A percentile compares a stretch with the other conserved stretches of the same genome.
phyloP scores from a whole-genome alignment of 768 basidiomycete genomes.

The Cubamyces sp. region DNA sequence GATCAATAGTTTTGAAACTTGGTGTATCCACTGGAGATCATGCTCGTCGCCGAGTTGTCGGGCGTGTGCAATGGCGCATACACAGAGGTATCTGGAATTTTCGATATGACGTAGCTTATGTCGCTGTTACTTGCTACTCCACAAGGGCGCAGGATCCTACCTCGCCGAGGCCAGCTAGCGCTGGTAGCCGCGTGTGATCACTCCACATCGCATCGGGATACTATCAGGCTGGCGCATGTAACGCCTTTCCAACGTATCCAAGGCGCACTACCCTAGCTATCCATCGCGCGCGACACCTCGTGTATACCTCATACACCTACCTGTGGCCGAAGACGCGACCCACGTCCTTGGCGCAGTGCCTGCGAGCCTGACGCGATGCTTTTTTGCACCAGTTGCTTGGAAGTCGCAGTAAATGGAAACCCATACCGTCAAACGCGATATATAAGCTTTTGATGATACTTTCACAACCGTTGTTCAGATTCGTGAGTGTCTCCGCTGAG shows the following conservation, averaged over 20 bases:
- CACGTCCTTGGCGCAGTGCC: not conserved
- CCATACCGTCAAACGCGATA: too few relatives aligned
- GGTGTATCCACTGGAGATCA: too few relatives aligned
- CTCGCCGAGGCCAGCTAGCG: not conserved
- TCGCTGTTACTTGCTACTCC: not conserved
- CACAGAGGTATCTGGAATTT: not conserved
- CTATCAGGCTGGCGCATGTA: not conserved
- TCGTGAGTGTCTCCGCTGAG: too few relatives aligned
- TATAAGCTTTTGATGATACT: too few relatives aligned
- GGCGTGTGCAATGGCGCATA: not conserved
- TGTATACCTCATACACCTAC: not conserved
- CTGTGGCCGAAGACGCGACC: not conserved
- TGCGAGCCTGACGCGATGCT: too few relatives aligned
- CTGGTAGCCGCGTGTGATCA: not conserved
- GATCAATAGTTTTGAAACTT: not conserved
- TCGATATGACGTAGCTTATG: not conserved
- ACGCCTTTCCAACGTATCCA: not conserved
- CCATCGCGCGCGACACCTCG: not conserved
- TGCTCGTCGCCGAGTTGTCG: not conserved
- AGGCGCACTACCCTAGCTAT: not conserved
- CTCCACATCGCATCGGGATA: not conserved
- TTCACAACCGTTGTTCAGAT: too few relatives aligned
- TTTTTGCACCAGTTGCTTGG: too few relatives aligned
- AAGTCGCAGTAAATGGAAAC: too few relatives aligned
- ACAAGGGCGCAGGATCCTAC: not conserved